These are phyloP conservation scores for Phytophthora brassicae DNA, from an alignment of 352 stramenopile species.

Conservation along the genomic window DNA sequence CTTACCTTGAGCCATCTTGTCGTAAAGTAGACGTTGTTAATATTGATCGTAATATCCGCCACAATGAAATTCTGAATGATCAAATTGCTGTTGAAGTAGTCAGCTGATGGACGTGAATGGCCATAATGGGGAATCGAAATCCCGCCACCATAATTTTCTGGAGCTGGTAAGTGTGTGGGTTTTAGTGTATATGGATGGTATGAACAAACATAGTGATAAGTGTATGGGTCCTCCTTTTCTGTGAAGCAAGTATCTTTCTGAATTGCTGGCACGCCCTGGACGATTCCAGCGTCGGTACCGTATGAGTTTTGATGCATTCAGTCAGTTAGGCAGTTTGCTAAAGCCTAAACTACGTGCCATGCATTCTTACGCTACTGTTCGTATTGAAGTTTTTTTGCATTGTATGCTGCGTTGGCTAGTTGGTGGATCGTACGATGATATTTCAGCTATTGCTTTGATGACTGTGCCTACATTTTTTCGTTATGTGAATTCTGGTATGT, in stretches of 20 bases:
- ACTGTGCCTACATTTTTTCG: constrained; percentile 5
- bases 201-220: not conserved
- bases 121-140: too few species aligned
- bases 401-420: constrained; percentile 3
- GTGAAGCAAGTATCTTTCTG: not conserved
- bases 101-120: too few species aligned
- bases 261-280: not conserved
- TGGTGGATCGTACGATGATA: constrained; percentile 4
- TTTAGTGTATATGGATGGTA: not conserved
- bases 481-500: constrained; percentile 2
- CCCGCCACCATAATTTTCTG: too few species aligned
- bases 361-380: not conserved
- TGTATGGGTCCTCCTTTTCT: not conserved
- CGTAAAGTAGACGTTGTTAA: too few species aligned
- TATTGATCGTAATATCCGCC: too few species aligned
- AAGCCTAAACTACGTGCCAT: not conserved
- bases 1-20: too few species aligned
- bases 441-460: constrained; percentile 7
- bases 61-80: too few species aligned
- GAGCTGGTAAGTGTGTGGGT: constrained; percentile 6
- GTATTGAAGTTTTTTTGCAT: constrained; percentile 13
- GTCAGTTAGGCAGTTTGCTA: not conserved
- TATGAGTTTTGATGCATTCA: constrained; percentile 2
- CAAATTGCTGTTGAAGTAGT: too few species aligned
- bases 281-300: constrained; percentile 2